Conservation (phyloP, 2,329 filamentous ascomycete genomes). For the Pestalotiopsis sp. region DNA sequence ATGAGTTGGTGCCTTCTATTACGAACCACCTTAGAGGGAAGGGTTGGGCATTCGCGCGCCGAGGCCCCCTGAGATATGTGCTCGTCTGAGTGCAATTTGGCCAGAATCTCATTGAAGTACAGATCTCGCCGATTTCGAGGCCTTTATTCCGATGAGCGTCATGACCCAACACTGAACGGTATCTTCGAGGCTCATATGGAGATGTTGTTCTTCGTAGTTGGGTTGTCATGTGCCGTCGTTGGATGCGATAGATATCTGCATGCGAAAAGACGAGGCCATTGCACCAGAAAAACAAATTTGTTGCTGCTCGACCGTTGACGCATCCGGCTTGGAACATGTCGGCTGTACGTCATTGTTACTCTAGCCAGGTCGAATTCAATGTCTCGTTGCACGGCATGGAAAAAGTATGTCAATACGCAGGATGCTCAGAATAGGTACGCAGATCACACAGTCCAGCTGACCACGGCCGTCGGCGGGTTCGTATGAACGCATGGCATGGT, state of each 20-base stretch:
- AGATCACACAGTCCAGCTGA: background rate
- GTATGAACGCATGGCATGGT: background rate
- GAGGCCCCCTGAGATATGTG: background rate
- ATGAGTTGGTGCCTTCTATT: background rate
- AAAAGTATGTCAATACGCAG: background rate
- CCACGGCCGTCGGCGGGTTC: background rate
- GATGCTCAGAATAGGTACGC: background rate
- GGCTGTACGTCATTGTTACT: background rate
- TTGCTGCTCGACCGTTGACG: background rate
- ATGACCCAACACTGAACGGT: no score
- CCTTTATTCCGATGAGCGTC: no score
- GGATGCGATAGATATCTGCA: no score
- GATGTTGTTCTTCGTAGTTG: no score
- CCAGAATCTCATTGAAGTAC: no score
- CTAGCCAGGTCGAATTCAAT: background rate
- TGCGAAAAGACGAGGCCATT: no score
- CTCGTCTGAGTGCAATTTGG: no score
- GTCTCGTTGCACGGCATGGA: background rate
- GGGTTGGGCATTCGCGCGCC: background rate
- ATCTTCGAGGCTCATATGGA: no score
- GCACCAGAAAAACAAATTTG: no score
- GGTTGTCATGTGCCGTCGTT: no score
- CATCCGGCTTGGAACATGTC: background rate
- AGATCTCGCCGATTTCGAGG: no score
- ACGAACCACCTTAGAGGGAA: background rate